Evolutionary conservation across 139 green algal species (phyloP).

Genomic region (Chlorella sp.): DNA sequence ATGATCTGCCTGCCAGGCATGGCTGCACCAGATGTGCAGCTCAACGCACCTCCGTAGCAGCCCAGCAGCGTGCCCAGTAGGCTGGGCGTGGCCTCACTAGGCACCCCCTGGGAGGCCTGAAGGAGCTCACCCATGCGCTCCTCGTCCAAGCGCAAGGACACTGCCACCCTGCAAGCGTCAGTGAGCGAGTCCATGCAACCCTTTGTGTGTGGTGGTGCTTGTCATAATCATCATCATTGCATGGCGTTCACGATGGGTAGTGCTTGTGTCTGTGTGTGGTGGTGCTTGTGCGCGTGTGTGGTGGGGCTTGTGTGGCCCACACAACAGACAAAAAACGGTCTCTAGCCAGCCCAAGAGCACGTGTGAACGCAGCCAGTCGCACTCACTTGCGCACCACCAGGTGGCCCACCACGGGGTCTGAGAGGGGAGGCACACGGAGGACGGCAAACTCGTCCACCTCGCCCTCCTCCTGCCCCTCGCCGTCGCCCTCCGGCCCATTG

Average conservation of each 20-base stretch:
- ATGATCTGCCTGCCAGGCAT: no score
- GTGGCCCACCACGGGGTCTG: conserved; percentile 40
- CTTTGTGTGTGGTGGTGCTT: no score
- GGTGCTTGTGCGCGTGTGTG: no score
- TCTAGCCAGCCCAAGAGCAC: no score
- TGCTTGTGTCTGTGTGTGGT: no score
- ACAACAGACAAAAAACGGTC: no score
- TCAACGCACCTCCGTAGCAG: conserved; percentile 65
- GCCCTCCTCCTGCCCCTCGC: background rate
- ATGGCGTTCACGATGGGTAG: no score
- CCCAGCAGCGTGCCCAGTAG: conserved; percentile 48
- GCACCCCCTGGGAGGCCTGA: background rate
- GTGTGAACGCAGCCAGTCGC: no score
- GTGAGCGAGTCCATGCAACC: no score
- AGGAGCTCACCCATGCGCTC: conserved; percentile 53
- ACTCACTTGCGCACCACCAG: conserved; percentile 48
- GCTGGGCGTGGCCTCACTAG: conserved; percentile 4
- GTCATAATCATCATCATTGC: no score
- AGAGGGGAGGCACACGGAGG: conserved; percentile 25
- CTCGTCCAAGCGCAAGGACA: conserved; percentile 59
- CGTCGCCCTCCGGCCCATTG: background rate
- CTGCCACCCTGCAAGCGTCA: conserved; percentile 32
- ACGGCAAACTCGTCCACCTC: conserved; percentile 1
- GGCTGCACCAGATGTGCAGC: no score
- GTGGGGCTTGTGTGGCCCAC: no score